Percentiles rank a stretch among this genome's conserved stretches.
Evolutionary conservation across 108 stramenopile genomes (phyloP).

Genomic region (Nitzschia sp.): DNA sequence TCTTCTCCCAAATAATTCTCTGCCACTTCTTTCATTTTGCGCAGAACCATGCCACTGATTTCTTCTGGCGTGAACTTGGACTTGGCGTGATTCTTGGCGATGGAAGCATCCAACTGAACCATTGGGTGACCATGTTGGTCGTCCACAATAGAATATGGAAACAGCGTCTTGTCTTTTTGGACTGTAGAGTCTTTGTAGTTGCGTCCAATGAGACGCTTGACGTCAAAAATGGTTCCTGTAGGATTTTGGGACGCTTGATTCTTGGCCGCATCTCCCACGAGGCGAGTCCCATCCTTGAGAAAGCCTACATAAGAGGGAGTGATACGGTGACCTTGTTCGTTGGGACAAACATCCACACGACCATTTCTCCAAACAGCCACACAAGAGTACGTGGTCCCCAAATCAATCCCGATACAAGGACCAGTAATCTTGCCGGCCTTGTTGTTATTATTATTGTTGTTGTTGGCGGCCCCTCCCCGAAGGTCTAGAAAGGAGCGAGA

Average conservation of each 20-base stretch:
- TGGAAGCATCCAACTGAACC: conserved; percentile 62
- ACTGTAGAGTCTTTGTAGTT: conserved; percentile 93
- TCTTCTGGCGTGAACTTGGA: conserved; percentile 95
- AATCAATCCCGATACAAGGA: conserved; percentile 82
- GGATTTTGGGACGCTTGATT: conserved; percentile 97
- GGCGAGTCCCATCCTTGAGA: conserved; percentile 93
- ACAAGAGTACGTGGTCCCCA: conserved; percentile 97
- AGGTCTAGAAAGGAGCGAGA: conserved; percentile 4
- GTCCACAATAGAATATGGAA: conserved; percentile 91
- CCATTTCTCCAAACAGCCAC: conserved; percentile 99
- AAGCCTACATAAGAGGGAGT: conserved; percentile 98
- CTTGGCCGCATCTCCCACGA: conserved; percentile 97
- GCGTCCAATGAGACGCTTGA: conserved; percentile 98
- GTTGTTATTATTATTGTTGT: conserved; percentile 10
- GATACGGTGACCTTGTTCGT: conserved; percentile 99
- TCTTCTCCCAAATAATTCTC: conserved; percentile 98
- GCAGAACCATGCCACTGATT: conserved; percentile 98
- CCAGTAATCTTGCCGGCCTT: conserved; percentile 28
- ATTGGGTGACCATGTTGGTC: conserved; percentile 93
- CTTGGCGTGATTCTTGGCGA: conserved; percentile 29
- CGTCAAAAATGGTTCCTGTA: conserved; percentile 97
- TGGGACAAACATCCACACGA: conserved; percentile 97
- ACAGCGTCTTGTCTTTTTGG: conserved; percentile 95
- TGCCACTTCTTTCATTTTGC: conserved; percentile 98
- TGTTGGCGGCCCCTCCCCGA: conserved; percentile 27